Evolutionary conservation across 83 land plant species (phyloP).

Genomic region (Diphasiastrum complanatum): DNA sequence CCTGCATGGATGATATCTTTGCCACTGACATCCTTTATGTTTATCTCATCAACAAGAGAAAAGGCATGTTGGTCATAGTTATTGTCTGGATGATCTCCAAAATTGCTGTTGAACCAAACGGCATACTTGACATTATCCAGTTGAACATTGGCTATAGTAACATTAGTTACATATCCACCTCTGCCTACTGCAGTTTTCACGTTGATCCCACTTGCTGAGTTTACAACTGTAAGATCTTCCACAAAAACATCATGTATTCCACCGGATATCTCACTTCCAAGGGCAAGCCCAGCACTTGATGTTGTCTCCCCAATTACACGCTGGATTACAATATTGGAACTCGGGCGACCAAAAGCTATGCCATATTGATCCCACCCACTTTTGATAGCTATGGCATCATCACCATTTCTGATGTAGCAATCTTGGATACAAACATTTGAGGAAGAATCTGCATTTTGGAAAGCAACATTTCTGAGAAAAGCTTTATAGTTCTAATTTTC

Average conservation of each 20-base stretch:
- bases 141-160: background rate
- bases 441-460: conserved; percentile 23
- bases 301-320: conserved; percentile 14
- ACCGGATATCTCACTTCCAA: conserved; percentile 22
- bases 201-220: conserved; percentile 4
- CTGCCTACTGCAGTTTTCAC: conserved; percentile 16
- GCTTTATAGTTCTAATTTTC: too few relatives aligned
- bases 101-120: background rate
- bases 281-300: conserved; percentile 9
- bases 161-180: conserved; percentile 14
- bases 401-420: conserved; percentile 24
- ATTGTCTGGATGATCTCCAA: conserved; percentile 24
- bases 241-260: conserved; percentile 15
- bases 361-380: conserved; percentile 31
- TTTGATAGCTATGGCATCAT: conserved; percentile 20
- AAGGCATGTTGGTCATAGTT: conserved; percentile 6
- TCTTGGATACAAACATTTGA: conserved; percentile 17
- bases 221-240: conserved; percentile 3
- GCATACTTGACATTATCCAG: conserved; percentile 5
- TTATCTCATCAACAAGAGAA: conserved; percentile 1
- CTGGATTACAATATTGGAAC: conserved; percentile 14
- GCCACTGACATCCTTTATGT: background rate
- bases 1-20: background rate
- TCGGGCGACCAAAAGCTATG: conserved; percentile 17
- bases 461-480: too few relatives aligned